Percentiles rank a stretch among this genome's conserved stretches.
Conservation (phyloP, 2,329 filamentous ascomycete genomes). For the Fusarium lateritium region DNA sequence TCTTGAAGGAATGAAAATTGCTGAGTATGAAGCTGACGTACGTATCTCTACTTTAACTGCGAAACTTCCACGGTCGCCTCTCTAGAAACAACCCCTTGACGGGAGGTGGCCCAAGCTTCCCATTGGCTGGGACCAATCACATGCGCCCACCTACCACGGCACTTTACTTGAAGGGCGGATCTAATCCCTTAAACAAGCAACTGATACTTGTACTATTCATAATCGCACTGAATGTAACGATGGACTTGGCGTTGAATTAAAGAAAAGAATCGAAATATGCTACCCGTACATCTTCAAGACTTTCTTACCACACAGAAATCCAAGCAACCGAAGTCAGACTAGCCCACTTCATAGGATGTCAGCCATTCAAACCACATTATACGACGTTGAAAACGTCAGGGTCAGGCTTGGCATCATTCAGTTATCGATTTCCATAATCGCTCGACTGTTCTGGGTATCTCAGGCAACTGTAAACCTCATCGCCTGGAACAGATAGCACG, state of each 20-base stretch:
- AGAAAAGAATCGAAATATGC: no score
- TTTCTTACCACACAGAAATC: no score
- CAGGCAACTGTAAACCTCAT: slow-evolving; percentile 15
- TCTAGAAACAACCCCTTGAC: slow-evolving; percentile 45
- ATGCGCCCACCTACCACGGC: slow-evolving; percentile 17
- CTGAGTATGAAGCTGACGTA: slow-evolving; percentile 49
- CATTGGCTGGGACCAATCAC: slow-evolving; percentile 41
- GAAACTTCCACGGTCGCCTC: slow-evolving; percentile 53
- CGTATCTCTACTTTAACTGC: slow-evolving; percentile 40
- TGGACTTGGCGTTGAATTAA: no score
- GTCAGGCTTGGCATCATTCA: background rate
- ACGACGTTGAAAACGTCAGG: background rate
- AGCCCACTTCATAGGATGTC: background rate
- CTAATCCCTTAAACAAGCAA: background rate
- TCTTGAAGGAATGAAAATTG: slow-evolving; percentile 21
- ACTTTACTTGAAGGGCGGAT: slow-evolving; percentile 2
- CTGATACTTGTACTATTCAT: background rate
- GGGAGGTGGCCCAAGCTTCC: slow-evolving; percentile 47
- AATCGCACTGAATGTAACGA: no score
- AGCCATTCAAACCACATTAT: no score
- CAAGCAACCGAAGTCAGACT: background rate
- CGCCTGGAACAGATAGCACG: slow-evolving; percentile 10
- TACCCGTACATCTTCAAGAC: no score
- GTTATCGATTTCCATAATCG: slow-evolving; percentile 12
- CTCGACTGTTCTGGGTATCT: slow-evolving; percentile 33